phyloP scores from a whole-genome alignment of 106 monocot genomes.

The Ottelia alismoides region DNA sequence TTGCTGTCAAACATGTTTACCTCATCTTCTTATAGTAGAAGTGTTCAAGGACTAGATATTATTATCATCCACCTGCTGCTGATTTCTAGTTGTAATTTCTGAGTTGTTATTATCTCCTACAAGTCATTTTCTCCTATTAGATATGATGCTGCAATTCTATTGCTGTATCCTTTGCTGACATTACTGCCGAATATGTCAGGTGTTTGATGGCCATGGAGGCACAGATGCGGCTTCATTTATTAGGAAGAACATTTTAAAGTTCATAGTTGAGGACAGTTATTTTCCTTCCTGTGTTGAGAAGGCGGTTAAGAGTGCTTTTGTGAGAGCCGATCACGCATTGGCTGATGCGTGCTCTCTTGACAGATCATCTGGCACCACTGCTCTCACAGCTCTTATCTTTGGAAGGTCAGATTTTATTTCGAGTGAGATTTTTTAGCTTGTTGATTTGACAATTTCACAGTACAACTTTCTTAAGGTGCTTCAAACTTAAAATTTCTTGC shows the following conservation, averaged over 20 bases:
- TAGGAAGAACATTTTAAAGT: slow-evolving; percentile 41
- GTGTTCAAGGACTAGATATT: too few relatives aligned
- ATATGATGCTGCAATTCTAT: too few relatives aligned
- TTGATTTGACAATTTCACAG: too few relatives aligned
- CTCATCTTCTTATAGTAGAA: too few relatives aligned
- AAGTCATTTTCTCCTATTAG: too few relatives aligned
- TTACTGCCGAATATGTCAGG: slow-evolving; percentile 27
- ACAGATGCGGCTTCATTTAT: slow-evolving; percentile 52
- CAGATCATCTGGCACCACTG: slow-evolving; percentile 67
- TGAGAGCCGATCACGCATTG: slow-evolving; percentile 50
- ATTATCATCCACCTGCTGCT: too few relatives aligned
- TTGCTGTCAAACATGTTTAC: too few relatives aligned
- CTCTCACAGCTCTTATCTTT: slow-evolving; percentile 40
- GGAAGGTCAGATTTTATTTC: slow-evolving; percentile 25
- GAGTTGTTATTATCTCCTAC: too few relatives aligned
- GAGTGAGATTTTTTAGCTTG: background rate
- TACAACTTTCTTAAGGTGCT: background rate
- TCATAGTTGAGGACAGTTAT: slow-evolving; percentile 40
- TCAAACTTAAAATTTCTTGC: background rate
- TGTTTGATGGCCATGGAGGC: slow-evolving; percentile 77
- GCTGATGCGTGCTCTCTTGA: slow-evolving; percentile 37
- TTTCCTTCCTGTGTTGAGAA: slow-evolving; percentile 34
- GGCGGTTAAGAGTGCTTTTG: slow-evolving; percentile 45
- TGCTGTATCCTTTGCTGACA: background rate
- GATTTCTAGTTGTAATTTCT: too few relatives aligned